Conservation (phyloP, 345 rosid genomes). For the Arabidopsis suecica region DNA sequence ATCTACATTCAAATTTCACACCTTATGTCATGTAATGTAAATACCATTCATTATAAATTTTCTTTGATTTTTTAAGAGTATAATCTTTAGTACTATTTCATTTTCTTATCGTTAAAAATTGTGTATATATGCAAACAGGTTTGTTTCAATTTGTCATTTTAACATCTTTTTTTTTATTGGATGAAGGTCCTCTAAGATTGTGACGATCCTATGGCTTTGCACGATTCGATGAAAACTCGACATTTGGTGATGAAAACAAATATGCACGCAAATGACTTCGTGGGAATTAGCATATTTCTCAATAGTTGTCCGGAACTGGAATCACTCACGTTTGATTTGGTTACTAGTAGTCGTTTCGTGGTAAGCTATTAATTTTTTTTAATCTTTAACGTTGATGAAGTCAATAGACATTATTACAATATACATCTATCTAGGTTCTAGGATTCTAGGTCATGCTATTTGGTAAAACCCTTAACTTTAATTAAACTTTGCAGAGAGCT, state of each 20-base stretch:
- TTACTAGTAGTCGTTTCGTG: constrained; percentile 24
- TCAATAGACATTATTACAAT: neutral
- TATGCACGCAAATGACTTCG: constrained; percentile 44
- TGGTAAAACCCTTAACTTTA: neutral
- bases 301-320: constrained; percentile 45
- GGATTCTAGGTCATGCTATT: neutral
- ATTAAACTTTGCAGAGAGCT: neutral
- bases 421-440: neutral
- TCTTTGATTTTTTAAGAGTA: neutral
- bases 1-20: neutral
- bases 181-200: constrained; percentile 44
- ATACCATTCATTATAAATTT: neutral
- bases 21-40: neutral
- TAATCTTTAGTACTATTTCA: too few relatives aligned
- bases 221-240: constrained; percentile 36
- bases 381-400: neutral
- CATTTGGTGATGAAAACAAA: constrained; percentile 52
- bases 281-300: constrained; percentile 55
- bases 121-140: neutral
- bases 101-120: neutral
- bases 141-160: neutral
- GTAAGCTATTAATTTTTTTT: constrained; percentile 33
- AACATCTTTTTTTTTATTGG: neutral
- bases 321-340: constrained; percentile 49
- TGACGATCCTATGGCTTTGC: constrained; percentile 39